These are phyloP conservation scores for Russula olivacea DNA, from an alignment of 768 basidiomycete species.

Conservation along the genomic window DNA sequence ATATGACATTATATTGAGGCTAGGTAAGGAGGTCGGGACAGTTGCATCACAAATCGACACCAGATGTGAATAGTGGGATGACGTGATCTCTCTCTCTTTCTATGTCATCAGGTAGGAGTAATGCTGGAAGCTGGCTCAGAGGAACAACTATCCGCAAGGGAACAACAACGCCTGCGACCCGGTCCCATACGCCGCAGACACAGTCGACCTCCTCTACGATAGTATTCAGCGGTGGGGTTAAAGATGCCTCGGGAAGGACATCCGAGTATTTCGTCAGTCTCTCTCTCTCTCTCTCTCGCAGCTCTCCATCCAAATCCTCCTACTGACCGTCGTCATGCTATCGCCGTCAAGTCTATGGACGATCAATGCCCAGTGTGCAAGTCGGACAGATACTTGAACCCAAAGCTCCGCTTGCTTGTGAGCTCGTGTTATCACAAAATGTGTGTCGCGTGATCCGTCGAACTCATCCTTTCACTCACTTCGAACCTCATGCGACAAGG, in stretches of 20 bases:
- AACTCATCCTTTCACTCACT: background rate
- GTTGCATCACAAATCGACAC: no score
- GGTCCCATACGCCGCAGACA: constrained; percentile 60
- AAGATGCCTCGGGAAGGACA: constrained; percentile 78
- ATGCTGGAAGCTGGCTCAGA: constrained; percentile 39
- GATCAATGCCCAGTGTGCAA: constrained; percentile 98
- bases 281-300: background rate
- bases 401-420: constrained; percentile 87
- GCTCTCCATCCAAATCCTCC: constrained; percentile 9
- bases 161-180: constrained; percentile 44
- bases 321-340: background rate
- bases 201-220: constrained; percentile 63
- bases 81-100: no score
- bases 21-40: no score
- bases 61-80: no score
- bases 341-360: constrained; percentile 61
- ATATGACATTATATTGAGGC: no score
- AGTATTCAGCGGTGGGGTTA: constrained; percentile 77
- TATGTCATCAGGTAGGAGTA: constrained; percentile 23
- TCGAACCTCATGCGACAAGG: constrained; percentile 40
- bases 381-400: constrained; percentile 92
- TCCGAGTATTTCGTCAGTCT: constrained; percentile 70
- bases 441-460: constrained; percentile 38
- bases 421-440: constrained; percentile 99
- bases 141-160: constrained; percentile 74